Conservation (phyloP, 2,329 filamentous ascomycete species). For the Huntiella bhutanensis region DNA sequence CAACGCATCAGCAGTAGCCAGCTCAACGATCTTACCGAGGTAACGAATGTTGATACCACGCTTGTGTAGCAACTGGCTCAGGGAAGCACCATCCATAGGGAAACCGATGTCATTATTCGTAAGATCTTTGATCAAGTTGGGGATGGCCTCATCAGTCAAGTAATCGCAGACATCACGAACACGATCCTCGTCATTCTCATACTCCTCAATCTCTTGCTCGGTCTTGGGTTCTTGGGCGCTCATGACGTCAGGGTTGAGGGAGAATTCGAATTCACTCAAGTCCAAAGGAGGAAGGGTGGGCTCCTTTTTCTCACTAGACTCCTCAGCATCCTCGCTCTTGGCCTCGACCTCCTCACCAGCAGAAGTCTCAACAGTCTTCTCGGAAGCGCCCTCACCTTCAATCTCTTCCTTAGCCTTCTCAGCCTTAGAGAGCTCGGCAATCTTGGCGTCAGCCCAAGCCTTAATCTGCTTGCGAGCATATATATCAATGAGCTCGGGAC, state of each 20-base stretch:
- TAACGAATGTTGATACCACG: conserved; percentile 95
- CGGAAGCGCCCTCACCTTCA: conserved; percentile 16
- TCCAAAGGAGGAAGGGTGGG: conserved; percentile 39
- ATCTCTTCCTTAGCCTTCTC: conserved; percentile 17
- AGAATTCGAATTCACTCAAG: conserved; percentile 68
- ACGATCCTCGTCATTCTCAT: conserved; percentile 68
- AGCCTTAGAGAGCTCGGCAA: conserved; percentile 24
- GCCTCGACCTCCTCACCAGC: conserved; percentile 18
- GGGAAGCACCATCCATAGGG: conserved; percentile 91
- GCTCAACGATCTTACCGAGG: conserved; percentile 62
- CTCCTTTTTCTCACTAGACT: conserved; percentile 17
- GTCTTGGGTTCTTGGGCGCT: conserved; percentile 82
- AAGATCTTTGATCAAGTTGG: conserved; percentile 70
- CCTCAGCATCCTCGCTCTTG: conserved; percentile 16
- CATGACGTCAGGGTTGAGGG: conserved; percentile 89
- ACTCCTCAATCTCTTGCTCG: conserved; percentile 70
- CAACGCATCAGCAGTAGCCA: conserved; percentile 49
- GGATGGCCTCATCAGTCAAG: conserved; percentile 58
- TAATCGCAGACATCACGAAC: conserved; percentile 70
- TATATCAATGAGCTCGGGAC: conserved; percentile 74
- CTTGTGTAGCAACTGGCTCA: conserved; percentile 80
- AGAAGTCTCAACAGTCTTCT: conserved; percentile 20
- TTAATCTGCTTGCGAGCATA: conserved; percentile 74
- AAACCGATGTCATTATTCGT: conserved; percentile 88
- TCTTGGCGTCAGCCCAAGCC: conserved; percentile 61